phyloP scores from a whole-genome alignment of 352 stramenopile species.

The Phytophthora cajani region DNA sequence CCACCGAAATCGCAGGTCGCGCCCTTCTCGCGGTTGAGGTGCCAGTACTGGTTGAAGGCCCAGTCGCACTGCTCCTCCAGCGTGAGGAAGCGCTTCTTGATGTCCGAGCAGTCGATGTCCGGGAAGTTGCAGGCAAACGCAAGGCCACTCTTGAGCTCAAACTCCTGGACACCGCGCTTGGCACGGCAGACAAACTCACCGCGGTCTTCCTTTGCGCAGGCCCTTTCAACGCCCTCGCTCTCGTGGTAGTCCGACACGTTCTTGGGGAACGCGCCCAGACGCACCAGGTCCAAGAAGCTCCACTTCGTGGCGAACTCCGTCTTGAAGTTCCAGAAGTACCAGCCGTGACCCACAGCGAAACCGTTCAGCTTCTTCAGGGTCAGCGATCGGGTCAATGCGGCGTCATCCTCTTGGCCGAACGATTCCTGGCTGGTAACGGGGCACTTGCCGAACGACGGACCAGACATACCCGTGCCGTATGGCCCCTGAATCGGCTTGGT shows the following conservation, averaged over 20 bases:
- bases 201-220: conserved; percentile 75
- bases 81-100: conserved; percentile 57
- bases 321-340: conserved; percentile 97
- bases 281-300: conserved; percentile 87
- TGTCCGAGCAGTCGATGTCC: conserved; percentile 65
- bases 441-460: conserved; percentile 91
- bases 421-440: conserved; percentile 85
- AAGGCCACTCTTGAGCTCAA: conserved; percentile 69
- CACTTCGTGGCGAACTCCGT: conserved; percentile 92
- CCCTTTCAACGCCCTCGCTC: conserved; percentile 61
- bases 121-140: conserved; percentile 69
- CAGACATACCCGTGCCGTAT: conserved; percentile 82
- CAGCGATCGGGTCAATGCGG: conserved; percentile 78
- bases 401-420: conserved; percentile 85
- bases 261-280: conserved; percentile 72
- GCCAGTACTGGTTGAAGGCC: conserved; percentile 84
- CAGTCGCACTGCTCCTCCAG: conserved; percentile 78
- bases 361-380: conserved; percentile 94
- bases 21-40: conserved; percentile 67
- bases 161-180: conserved; percentile 78
- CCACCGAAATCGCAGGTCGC: conserved; percentile 86
- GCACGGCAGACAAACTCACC: conserved; percentile 78
- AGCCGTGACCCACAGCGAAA: conserved; percentile 92
- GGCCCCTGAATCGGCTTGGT: conserved; percentile 91
- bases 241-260: conserved; percentile 76